Conservation (phyloP, 2,329 filamentous ascomycete species). For the Fusarium nanum region DNA sequence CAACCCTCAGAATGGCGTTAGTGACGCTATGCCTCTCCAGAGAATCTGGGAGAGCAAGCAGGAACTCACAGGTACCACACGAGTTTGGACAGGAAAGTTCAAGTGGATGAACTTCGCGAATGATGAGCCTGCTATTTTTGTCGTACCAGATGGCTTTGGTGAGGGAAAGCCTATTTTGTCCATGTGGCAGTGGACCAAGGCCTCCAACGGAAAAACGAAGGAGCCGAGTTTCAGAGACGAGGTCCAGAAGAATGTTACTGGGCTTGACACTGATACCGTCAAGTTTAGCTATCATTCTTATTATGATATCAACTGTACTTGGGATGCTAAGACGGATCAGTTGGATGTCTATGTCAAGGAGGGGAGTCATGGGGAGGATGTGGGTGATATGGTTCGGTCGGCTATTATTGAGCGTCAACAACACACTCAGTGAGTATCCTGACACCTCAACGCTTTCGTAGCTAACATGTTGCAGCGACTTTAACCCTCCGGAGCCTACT, state of each 20-base stretch:
- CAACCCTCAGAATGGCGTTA: conserved; percentile 2
- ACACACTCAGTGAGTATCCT: conserved; percentile 20
- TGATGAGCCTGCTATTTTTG: conserved; percentile 36
- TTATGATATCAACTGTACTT: conserved; percentile 22
- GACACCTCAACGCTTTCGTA: neutral
- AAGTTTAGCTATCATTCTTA: conserved; percentile 26
- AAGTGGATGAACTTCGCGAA: conserved; percentile 22
- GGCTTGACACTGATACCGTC: neutral
- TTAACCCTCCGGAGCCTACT: neutral
- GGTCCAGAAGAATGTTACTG: neutral
- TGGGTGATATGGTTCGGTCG: conserved; percentile 11
- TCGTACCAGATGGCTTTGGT: conserved; percentile 35
- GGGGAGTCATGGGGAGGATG: neutral
- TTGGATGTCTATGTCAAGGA: conserved; percentile 15
- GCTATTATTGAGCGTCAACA: conserved; percentile 14
- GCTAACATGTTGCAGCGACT: neutral
- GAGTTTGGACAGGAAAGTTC: conserved; percentile 42
- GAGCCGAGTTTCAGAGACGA: conserved; percentile 6
- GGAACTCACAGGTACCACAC: neutral
- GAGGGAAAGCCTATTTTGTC: conserved; percentile 36
- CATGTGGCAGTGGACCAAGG: conserved; percentile 33
- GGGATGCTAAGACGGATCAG: conserved; percentile 6
- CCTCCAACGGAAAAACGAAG: conserved; percentile 8
- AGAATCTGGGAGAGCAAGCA: conserved; percentile 27
- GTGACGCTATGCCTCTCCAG: neutral